Evolutionary conservation across 345 rosid genomes (phyloP), one percentile per base, ranked within the genome.

Genomic region (Dipteronia dyeriana): DNA sequence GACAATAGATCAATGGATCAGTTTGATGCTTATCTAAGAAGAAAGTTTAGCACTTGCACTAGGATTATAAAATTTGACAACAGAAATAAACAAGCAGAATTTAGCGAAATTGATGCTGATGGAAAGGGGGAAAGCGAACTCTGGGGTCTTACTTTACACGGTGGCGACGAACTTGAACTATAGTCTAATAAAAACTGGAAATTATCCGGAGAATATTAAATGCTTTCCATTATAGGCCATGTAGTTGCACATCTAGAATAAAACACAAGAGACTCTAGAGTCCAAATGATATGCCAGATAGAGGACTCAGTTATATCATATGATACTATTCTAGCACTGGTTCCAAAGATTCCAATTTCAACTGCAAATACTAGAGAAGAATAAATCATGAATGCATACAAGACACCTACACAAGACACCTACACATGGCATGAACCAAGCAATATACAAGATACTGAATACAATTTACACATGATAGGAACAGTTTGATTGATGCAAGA

Each of bases 321-420:
- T 11, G 49, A 16, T 7, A 59, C 16, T 49, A 5, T 45, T 63
- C 25, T 53, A 16, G 7, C 63, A 39, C 49, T n/a, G 20, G 26
- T 75, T 62, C 49, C 22, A 7, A 51, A 56, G 17, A 38, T 51
- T 64, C 31, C 41, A 69, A 70, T 9, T 68, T 26, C 77, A 73
- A 10, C 10, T 1, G 39, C 29, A 20, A 49, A 56, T 62, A 76
- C 51, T 12, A 31, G 11, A 19, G 26, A 45, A 60, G 16, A 9
- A 23, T 17, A 25, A 39, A 31, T 26, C 53, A 38, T 29, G 56
- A 66, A 49, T 38, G 70, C 19, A 9, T 20, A 39, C 2, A n/a
- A 23, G 59, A 31, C 47, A 51, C 23, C 23, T 59, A 57, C 34
- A 73, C 9, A 43, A 23, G 59, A 31, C 47, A 51, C 23, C 23